A percentile compares a stretch with the other conserved stretches of the same genome.
Conservation (phyloP, 768 basidiomycete species). For the Russula vinacea region DNA sequence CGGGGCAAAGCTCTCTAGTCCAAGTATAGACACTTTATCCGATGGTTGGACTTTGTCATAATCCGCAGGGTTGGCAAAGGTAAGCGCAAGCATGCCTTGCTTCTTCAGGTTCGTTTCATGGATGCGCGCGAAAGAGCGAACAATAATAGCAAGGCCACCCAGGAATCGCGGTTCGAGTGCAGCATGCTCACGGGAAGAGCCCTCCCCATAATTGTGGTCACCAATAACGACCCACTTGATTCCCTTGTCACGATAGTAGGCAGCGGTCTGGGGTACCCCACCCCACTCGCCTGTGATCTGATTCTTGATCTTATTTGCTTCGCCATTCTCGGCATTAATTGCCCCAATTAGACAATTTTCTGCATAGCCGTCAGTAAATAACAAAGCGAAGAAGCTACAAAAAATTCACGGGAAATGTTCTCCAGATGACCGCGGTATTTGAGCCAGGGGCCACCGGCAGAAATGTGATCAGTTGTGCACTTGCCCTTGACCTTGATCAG, state of each 20-base stretch:
- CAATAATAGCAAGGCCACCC: slow-evolving; percentile 93
- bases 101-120: slow-evolving; percentile 99
- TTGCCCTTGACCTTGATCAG: slow-evolving; percentile 99
- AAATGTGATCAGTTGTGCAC: slow-evolving; percentile 98
- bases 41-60: slow-evolving; percentile 88
- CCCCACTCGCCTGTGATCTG: slow-evolving; percentile 82
- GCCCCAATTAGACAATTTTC: slow-evolving; percentile 98
- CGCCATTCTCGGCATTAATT: slow-evolving; percentile 91
- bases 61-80: slow-evolving; percentile 87
- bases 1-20: slow-evolving; percentile 83
- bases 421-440: slow-evolving; percentile 99
- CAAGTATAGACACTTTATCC: slow-evolving; percentile 87
- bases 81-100: slow-evolving; percentile 97
- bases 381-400: slow-evolving; percentile 22
- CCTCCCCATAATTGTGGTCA: slow-evolving; percentile 95
- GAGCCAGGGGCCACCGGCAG: slow-evolving; percentile 98
- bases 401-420: slow-evolving; percentile 83
- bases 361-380: slow-evolving; percentile 32
- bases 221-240: slow-evolving; percentile 98
- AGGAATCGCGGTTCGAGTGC: slow-evolving; percentile 95
- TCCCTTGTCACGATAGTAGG: slow-evolving; percentile 82
- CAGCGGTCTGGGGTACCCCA: slow-evolving; percentile 80
- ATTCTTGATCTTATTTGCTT: slow-evolving; percentile 96
- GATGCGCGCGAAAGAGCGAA: slow-evolving; percentile 95
- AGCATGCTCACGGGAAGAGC: slow-evolving; percentile 97